phyloP scores from a whole-genome alignment of 2,329 filamentous ascomycete genomes.

The Paraphaeosphaeria minitans region DNA sequence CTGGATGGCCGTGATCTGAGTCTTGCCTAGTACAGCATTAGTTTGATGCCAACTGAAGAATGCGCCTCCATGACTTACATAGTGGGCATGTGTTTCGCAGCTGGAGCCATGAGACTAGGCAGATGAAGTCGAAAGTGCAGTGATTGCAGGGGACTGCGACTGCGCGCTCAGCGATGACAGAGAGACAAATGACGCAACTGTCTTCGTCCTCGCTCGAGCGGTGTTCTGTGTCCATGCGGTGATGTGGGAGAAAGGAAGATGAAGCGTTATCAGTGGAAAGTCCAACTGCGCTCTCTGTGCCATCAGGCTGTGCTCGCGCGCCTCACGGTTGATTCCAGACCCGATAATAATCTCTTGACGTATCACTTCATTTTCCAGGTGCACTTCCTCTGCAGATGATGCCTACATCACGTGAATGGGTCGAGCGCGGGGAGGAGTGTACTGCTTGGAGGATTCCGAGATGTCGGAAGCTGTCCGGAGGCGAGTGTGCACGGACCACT shows the following conservation, averaged over 20 bases:
- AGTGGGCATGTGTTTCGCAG: slow-evolving; percentile 75
- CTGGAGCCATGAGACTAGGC: slow-evolving; percentile 81
- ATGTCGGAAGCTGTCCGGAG: slow-evolving; percentile 2
- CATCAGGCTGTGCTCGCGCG: too few species aligned
- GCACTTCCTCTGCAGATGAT: too few species aligned
- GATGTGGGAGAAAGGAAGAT: slow-evolving; percentile 16
- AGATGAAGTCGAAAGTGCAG: slow-evolving; percentile 81
- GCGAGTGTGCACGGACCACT: slow-evolving; percentile 13
- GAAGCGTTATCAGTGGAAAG: slow-evolving; percentile 7
- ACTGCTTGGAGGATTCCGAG: slow-evolving; percentile 14
- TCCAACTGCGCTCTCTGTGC: too few species aligned
- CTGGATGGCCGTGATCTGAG: slow-evolving; percentile 63
- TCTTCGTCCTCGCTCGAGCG: slow-evolving; percentile 27
- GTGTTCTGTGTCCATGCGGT: slow-evolving; percentile 34
- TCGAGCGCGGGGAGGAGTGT: slow-evolving; percentile 13
- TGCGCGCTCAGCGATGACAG: slow-evolving; percentile 72
- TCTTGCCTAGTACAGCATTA: slow-evolving; percentile 51
- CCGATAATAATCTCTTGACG: too few species aligned
- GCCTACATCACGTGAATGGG: too few species aligned
- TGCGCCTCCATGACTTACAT: slow-evolving; percentile 61
- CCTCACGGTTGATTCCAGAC: too few species aligned
- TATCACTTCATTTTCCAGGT: too few species aligned
- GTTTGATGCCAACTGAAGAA: slow-evolving; percentile 11
- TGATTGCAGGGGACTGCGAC: slow-evolving; percentile 79
- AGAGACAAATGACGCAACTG: slow-evolving; percentile 84